These are phyloP conservation scores for Chalciporus sp. DNA, from an alignment of 1,284 basidiomycete genomes.

Conservation along the genomic window DNA sequence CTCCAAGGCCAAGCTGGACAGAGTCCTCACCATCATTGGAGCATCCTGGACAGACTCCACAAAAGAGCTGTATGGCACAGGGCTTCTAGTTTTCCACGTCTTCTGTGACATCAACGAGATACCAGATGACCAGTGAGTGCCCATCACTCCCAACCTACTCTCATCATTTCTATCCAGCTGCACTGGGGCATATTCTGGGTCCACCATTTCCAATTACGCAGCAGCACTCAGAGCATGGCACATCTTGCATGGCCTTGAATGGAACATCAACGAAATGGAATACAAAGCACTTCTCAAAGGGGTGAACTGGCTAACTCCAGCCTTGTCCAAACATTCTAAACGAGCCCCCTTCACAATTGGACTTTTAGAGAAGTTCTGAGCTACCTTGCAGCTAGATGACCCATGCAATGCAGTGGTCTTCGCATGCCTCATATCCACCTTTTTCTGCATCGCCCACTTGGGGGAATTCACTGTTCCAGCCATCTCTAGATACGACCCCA, in stretches of 20 bases:
- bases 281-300: not conserved
- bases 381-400: conserved; percentile 16
- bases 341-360: conserved; percentile 23
- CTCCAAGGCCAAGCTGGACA: no score
- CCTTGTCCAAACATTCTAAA: conserved; percentile 8
- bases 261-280: not conserved
- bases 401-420: conserved; percentile 37
- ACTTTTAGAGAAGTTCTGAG: conserved; percentile 15
- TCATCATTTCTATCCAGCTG: not conserved
- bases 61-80: no score
- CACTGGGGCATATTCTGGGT: not conserved
- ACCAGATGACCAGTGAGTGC: rapidly evolving
- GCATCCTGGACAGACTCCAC: no score
- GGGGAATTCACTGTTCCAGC: conserved; percentile 6
- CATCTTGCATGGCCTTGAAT: not conserved
- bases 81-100: not conserved
- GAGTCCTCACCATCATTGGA: no score
- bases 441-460: conserved; percentile 34
- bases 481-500: conserved; percentile 29
- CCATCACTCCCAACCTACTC: not conserved
- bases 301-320: not conserved
- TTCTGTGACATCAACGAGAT: conserved; percentile 27
- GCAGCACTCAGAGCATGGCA: not conserved
- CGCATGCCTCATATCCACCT: conserved; percentile 37
- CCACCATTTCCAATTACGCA: not conserved